Base-by-base conservation (phyloP, 2,329 filamentous ascomycete species). In the Aspergillus spinulosporus region DNA sequence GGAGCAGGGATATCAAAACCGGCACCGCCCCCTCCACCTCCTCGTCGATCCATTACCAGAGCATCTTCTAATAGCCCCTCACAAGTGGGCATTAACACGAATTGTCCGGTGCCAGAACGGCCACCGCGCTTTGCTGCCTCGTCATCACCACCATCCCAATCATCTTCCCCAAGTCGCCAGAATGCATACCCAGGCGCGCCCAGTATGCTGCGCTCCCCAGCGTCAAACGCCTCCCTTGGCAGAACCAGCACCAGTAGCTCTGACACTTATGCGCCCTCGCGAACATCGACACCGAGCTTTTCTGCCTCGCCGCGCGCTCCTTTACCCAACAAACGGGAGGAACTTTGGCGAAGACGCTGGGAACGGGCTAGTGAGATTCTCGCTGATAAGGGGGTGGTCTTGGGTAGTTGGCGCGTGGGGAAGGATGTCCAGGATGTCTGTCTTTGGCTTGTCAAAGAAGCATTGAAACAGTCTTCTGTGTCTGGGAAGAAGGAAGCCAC, bases 301-400 rank as follows among this genome's bases (percentile, higher is more conserved):
- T 46, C 58, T 1, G 55, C 57, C 1, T 54, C 55, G 11, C 67
- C 67, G 6, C 68, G 68, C 9, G 62, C 68, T 1, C 67, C 74
- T 0, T 64, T 75, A 2, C 72, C 73, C 3, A 79, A 75, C 51
- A 80, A 78, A 56, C 77, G 78, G 6, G 74, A 80, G 54, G 78
- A 80, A 54, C 64, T 79, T 6, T 81, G 78, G 78, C 69, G 70
- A 43, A 72, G 78, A 28, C 72, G 78, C 32, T 81, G 78, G 78
- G 73, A 72, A 42, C 68, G 76, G 3, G 76, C 78, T 0, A 73
- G 73, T 29, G 72, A 75, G 3, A 71, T 78, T n/a, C 68, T 81
- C 37, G 67, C 71, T 2, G 62, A 72, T 4, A 67, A 74, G 14
- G 75, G 74, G 1, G 76, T 81, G 15, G 67, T 77, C 7, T 61